Conservation (phyloP, 257 asterid species). For the Solanum commersonii region DNA sequence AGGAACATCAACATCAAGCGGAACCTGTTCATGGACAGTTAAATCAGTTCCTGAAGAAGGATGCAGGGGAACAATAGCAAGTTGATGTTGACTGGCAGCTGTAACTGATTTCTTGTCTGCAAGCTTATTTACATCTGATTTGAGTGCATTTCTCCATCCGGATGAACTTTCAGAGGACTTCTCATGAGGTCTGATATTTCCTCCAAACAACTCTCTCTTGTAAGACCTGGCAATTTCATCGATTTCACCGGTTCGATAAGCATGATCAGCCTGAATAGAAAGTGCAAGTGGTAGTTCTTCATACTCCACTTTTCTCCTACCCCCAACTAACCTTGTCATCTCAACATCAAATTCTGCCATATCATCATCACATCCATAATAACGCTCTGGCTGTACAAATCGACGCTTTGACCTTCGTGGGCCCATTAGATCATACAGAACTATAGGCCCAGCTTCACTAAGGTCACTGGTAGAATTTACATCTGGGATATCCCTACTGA, state of each 20-base stretch:
- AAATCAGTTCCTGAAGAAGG: constrained; percentile 16
- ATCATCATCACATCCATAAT: constrained; percentile 49
- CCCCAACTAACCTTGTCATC: constrained; percentile 56
- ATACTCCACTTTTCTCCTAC: constrained; percentile 31
- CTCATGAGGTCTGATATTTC: constrained; percentile 4
- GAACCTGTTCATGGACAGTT: constrained; percentile 10
- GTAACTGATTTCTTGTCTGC: neutral
- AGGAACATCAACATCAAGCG: constrained; percentile 19
- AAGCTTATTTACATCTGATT: constrained; percentile 8
- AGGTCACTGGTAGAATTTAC: constrained; percentile 6
- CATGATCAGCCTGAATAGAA: constrained; percentile 72
- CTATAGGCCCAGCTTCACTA: constrained; percentile 22
- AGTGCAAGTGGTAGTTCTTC: constrained; percentile 38
- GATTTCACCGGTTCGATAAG: constrained; percentile 19
- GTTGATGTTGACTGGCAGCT: constrained; percentile 10
- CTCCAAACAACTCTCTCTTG: constrained; percentile 6
- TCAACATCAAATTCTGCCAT: constrained; percentile 59
- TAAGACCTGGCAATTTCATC: constrained; percentile 8
- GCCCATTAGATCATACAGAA: constrained; percentile 28
- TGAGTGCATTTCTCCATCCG: constrained; percentile 6
- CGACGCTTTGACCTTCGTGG: constrained; percentile 80
- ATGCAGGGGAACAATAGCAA: constrained; percentile 18
- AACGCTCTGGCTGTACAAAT: constrained; percentile 66
- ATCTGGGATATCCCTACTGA: constrained; percentile 17
- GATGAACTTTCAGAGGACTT: constrained; percentile 6